phyloP scores from a whole-genome alignment of 2,329 filamentous ascomycete genomes.

The Aspergillus ochraceus region DNA sequence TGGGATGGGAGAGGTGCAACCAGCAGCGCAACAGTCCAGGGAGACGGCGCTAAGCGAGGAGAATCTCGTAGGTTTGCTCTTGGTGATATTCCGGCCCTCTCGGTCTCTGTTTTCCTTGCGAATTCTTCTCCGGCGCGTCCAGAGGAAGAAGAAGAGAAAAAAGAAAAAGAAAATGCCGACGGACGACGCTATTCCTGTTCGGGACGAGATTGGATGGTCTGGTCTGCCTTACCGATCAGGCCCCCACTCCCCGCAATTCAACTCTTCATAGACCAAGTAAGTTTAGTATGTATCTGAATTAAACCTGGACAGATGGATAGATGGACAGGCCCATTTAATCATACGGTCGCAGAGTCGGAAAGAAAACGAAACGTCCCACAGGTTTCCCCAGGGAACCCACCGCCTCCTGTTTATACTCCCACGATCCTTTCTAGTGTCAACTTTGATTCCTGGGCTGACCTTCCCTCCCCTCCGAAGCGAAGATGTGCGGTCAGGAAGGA shows the following conservation, averaged over 20 bases:
- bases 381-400: too few relatives aligned
- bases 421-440: not conserved
- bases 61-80: not conserved
- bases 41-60: not conserved
- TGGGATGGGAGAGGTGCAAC: slow-evolving; percentile 7
- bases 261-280: not conserved
- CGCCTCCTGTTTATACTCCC: not conserved
- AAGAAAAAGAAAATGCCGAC: slow-evolving; percentile 8
- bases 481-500: slow-evolving; percentile 8
- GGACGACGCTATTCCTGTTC: slow-evolving; percentile 11
- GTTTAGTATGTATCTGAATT: too few relatives aligned
- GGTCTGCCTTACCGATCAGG: slow-evolving; percentile 18
- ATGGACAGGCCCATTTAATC: not conserved
- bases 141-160: slow-evolving; percentile 13
- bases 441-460: slow-evolving; percentile 1
- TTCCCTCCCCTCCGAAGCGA: not conserved
- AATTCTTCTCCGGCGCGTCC: slow-evolving; percentile 12
- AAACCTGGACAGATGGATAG: not conserved
- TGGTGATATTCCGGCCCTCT: not conserved
- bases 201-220: slow-evolving; percentile 3
- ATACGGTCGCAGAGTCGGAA: too few relatives aligned
- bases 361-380: not conserved
- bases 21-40: slow-evolving; percentile 3
- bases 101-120: slow-evolving; percentile 3
- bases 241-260: slow-evolving; percentile 1